Base-by-base conservation (phyloP, 129 eudicot species). In the Deinandra increscens region DNA sequence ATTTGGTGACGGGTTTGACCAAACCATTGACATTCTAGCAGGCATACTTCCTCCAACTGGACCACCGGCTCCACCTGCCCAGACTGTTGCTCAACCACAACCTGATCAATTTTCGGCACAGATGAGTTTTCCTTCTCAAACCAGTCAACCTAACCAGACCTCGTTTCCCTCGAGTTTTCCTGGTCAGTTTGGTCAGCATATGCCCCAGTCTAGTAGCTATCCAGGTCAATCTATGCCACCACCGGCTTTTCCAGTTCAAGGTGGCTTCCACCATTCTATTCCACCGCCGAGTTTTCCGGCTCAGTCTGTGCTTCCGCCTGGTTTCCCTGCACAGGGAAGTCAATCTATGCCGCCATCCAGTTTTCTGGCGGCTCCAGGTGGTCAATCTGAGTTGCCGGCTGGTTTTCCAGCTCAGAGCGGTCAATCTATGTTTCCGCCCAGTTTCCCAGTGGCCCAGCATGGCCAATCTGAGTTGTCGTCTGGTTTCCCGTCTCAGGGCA, bases 1-100 rank as follows among this genome's bases (percentile, higher is more conserved):
- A 61, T 79, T 79, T 41, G 81, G 82, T 53, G 98, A 76, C 31
- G 33, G 56, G 15, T 76, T 68, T 68, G 74, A 68, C 72, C 79
- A 50, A 18, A 82, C 55, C 20, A 20, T 79, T 63, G 99, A 94
- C 72, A 85, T 94, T 71, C 81, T 94, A 79, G 99, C 99, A 7
- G 99, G 87, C 69, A 94, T 94, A 79, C 88, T 94, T 23, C 99
- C 99, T 9, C 96, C 87, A 34, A 60, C 96, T 74, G 89, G 80
- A 65, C 78, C 73, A 69, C 48, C 60, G 20, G 3, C 60, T 41
- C 37, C 13, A 50, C 63, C 76, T 9, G 20, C 68, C 44, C 85
- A 75, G 22, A 31, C 68, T 1, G 66, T 59, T 41, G 76, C 68
- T 64, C 72, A 70, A 62, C 68, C 77, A 51, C 84, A 78, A 77